These are phyloP conservation scores for Rosa persica DNA, from an alignment of 306 rosid genomes.

Conservation along the genomic window DNA sequence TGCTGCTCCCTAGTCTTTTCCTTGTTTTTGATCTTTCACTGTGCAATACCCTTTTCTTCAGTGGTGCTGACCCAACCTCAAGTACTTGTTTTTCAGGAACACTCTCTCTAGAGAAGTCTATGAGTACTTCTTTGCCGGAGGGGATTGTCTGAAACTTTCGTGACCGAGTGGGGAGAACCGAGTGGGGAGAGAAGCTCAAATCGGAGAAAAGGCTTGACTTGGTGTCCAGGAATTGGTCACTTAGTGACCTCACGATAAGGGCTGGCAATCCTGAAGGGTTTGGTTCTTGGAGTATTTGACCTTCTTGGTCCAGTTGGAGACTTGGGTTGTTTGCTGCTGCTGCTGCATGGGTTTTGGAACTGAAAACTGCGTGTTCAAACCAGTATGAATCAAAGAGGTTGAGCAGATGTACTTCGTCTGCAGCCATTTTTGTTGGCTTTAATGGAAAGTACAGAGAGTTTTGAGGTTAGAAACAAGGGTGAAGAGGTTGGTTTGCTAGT, in stretches of 20 bases:
- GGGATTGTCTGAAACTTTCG: constrained; percentile 46
- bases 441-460: not conserved
- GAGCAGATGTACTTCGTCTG: constrained; percentile 38
- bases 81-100: not conserved
- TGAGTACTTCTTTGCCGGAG: constrained; percentile 41
- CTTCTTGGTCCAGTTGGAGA: constrained; percentile 7
- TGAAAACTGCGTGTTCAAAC: constrained; percentile 47
- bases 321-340: not conserved
- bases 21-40: constrained; percentile 16
- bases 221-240: constrained; percentile 40
- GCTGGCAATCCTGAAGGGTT: constrained; percentile 15
- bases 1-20: constrained; percentile 15
- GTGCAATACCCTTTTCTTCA: constrained; percentile 4
- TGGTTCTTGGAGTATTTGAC: constrained; percentile 1
- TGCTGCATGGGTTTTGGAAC: constrained; percentile 20
- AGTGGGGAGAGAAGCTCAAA: constrained; percentile 35
- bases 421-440: constrained; percentile 31
- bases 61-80: not conserved
- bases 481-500: not conserved
- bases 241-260: constrained; percentile 43
- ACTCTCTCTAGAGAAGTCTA: constrained; percentile 25
- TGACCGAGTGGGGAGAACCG: constrained; percentile 27
- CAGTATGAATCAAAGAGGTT: constrained; percentile 59
- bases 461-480: not conserved
- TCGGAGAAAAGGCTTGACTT: constrained; percentile 23